Evolutionary conservation across 805 yeast species (phyloP), one percentile per base, ranked within the genome.

Genomic region (Starmerella roubikii): DNA sequence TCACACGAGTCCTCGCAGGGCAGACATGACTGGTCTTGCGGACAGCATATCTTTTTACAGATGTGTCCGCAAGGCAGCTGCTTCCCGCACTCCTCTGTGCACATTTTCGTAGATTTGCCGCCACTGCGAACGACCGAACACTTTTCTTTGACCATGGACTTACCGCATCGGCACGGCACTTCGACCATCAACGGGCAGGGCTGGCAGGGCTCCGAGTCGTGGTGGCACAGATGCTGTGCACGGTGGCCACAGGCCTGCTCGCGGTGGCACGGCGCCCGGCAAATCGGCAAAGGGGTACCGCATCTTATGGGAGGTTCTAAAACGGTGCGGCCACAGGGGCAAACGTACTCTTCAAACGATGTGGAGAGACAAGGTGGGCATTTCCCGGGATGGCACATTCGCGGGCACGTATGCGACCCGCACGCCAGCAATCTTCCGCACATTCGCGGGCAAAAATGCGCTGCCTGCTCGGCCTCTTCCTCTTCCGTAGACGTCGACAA

Each of bases 121-220:
- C 20, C 22, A 22, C 18, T 23, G 17, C 17, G 28, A 22, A 20
- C 15, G 12, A 8, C 31, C 7, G 31, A 31, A 22, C 46, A 41
- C 9, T 26, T 38, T 1, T 35, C 32, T 3, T 16, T 3, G 3
- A 39, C 23, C 4, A 15, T 27, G 3, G 37, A 33, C 45, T 68
- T 62, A 3, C 81, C 81, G 64, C 91, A 80, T 46, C 68, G 64
- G 54, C 91, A 80, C 17, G 45, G 42, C 43, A 68, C 72, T 18
- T 63, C 58, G 1, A 76, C 75, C 3, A 71, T 19, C 3, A 20
- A 23, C 4, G 33, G 25, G 37, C 54, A 51, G 1, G 53, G 53
- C 3, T 43, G 33, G 24, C 54, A 51, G 2, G 37, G 30, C 3
- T 26, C 26, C 10, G 18, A 18, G 17, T 45, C 45, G 3, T 38